These are phyloP conservation scores for Eucalyptus marginata DNA, from an alignment of 345 rosid species.

Conservation along the genomic window DNA sequence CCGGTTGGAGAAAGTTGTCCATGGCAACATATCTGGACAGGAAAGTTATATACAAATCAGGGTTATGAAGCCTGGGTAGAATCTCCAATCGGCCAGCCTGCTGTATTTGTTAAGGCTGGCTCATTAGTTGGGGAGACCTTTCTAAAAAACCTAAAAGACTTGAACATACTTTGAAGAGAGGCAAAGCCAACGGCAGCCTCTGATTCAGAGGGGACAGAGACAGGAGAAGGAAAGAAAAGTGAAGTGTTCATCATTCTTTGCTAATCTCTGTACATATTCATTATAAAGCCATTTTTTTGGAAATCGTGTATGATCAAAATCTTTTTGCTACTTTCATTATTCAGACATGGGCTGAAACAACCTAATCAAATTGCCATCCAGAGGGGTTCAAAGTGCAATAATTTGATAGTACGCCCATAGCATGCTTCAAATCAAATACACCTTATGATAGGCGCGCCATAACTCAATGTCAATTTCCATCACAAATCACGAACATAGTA, in stretches of 20 bases:
- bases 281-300: not conserved
- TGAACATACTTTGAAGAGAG: conserved; percentile 5
- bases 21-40: conserved; percentile 64
- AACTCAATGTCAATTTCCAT: not conserved
- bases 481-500: not conserved
- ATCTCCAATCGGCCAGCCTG: conserved; percentile 56
- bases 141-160: conserved; percentile 25
- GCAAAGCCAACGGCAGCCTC: not conserved
- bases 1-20: conserved; percentile 31
- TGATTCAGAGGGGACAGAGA: not conserved
- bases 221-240: not conserved
- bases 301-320: not conserved
- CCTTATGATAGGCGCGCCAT: not conserved
- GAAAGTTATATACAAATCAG: conserved; percentile 19
- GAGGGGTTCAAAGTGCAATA: not conserved
- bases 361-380: not conserved
- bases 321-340: not conserved
- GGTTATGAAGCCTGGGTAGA: conserved; percentile 38
- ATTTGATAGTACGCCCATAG: not conserved
- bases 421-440: not conserved
- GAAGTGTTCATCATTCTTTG: not conserved
- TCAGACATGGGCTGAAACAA: not conserved
- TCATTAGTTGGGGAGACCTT: conserved; percentile 42
- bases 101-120: conserved; percentile 50
- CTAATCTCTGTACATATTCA: not conserved